A percentile compares a stretch with the other conserved stretches of the same genome.
Evolutionary conservation across 768 basidiomycete genomes (phyloP).

Genomic region (Xerocomellus amylosporus): DNA sequence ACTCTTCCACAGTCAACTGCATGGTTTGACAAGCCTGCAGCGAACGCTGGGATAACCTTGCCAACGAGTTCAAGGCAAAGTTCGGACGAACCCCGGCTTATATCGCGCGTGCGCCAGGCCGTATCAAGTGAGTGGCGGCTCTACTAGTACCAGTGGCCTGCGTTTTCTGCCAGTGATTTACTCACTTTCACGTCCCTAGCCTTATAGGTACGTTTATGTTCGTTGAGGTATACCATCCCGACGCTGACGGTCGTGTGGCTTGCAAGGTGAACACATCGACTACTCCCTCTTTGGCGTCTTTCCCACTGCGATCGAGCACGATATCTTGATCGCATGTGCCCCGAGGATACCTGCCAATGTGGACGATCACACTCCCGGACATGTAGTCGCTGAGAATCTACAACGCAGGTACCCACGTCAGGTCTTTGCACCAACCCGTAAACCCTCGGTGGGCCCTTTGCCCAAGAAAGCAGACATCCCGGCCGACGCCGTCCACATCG

Average conservation of each 20-base stretch:
- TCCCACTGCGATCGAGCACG: conserved; percentile 81
- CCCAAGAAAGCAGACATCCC: conserved; percentile 32
- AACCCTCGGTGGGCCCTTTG: conserved; percentile 20
- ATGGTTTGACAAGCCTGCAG: conserved; percentile 20
- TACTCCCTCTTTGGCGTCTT: conserved; percentile 82
- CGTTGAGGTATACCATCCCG: background rate
- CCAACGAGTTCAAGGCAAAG: conserved; percentile 55
- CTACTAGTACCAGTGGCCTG: background rate
- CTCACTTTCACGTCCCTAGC: conserved; percentile 13
- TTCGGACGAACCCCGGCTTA: conserved; percentile 68
- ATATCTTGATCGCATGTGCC: conserved; percentile 76
- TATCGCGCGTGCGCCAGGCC: conserved; percentile 75
- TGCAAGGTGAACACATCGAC: conserved; percentile 78
- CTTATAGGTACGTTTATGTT: conserved; percentile 33
- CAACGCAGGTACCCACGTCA: conserved; percentile 57
- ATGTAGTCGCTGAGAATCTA: conserved; percentile 62
- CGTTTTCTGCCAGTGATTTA: background rate
- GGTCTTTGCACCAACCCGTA: conserved; percentile 53
- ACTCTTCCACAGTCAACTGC: background rate
- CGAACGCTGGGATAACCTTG: conserved; percentile 59
- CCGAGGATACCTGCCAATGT: conserved; percentile 30
- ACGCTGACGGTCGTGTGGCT: background rate
- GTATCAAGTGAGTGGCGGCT: conserved; percentile 59
- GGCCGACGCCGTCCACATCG: conserved; percentile 37
- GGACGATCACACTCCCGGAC: conserved; percentile 40